These are phyloP conservation scores for Epithele typhae DNA, from an alignment of 768 basidiomycete species.

Conservation along the genomic window DNA sequence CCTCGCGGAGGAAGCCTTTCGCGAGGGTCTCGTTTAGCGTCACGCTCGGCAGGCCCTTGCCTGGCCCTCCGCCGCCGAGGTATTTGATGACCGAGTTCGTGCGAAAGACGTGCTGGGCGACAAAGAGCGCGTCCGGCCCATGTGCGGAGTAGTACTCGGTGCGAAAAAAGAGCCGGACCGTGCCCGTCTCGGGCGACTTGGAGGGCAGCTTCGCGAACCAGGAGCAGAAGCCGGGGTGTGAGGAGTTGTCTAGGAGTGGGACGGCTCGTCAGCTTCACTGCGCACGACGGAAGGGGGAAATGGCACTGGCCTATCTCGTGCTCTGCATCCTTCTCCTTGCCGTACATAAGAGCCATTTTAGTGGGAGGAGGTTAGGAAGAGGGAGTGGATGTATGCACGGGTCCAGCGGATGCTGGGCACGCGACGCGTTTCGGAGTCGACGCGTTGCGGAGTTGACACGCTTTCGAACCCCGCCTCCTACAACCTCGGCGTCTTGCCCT, in stretches of 20 bases:
- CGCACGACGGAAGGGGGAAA: background rate
- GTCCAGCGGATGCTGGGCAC: too few species aligned
- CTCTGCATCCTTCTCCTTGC: constrained; percentile 55
- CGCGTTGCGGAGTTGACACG: constrained; percentile 13
- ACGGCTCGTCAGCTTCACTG: constrained; percentile 1
- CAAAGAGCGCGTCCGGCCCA: constrained; percentile 82
- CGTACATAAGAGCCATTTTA: constrained; percentile 58
- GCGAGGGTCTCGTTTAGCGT: constrained; percentile 73
- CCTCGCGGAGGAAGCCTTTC: constrained; percentile 80
- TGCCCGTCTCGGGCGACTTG: constrained; percentile 72
- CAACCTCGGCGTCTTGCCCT: too few species aligned
- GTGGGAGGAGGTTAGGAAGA: constrained; percentile 5
- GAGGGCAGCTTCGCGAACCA: constrained; percentile 60
- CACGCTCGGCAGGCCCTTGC: constrained; percentile 68
- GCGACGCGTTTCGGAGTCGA: constrained; percentile 16
- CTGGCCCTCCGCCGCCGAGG: constrained; percentile 64
- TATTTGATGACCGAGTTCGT: constrained; percentile 94
- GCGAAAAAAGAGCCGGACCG: constrained; percentile 84
- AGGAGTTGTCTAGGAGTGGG: constrained; percentile 43
- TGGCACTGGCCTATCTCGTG: constrained; percentile 24
- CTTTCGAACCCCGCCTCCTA: constrained; percentile 14
- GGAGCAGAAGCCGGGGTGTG: constrained; percentile 76
- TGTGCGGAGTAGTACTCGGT: constrained; percentile 85
- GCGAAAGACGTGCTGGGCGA: constrained; percentile 77
- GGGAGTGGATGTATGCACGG: too few species aligned